Evolutionary conservation across 345 rosid genomes (phyloP), one percentile per base, ranked within the genome.

Genomic region (Arabis alpina): DNA sequence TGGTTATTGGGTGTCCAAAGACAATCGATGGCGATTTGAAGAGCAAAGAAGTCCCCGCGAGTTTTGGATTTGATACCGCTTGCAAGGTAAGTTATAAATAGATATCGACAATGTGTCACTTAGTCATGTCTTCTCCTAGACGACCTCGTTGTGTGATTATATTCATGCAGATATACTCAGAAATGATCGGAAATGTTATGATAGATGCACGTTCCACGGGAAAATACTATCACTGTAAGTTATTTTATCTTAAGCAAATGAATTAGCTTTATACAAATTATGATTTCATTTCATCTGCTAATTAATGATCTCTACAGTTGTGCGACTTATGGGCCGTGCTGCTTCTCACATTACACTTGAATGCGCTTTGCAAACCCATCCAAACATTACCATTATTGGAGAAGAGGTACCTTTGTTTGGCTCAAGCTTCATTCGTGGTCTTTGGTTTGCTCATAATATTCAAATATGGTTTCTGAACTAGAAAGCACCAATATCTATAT

Each of bases 121-220:
- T 41, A 24, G 25, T 36, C 32, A 41, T 16, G 37, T 30, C 32
- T 36, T 41, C 7, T 27, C 7, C 36, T 42, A 60, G n/a, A 11
- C 30, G 4, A 53, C 8, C 48, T 53, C 45, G 14, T 48, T 24
- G 1, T 51, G 36, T 34, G 68, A 36, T 19, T 34, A 25, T 19
- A 19, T 70, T 49, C 32, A 5, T 82, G 80, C 76, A 94, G 98
- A 94, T 91, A 61, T 94, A 91, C 79, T 79, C 99, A 10, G 99
- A 94, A 80, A 88, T 91, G 97, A 94, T 94, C 74, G 99, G 96
- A 50, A 94, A 91, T 78, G 95, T 94, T 62, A 94, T 94, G 99
- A 86, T 82, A n/a, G 97, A 94, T 84, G 96, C 99, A 28, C 88
- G 99, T 23, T 94, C 99, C 7, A 94, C 96, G 0, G 99, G 98